Percentiles rank a stretch among this genome's conserved stretches.
phyloP scores from a whole-genome alignment of 306 rosid genomes.

The Glycyrrhiza uralensis region DNA sequence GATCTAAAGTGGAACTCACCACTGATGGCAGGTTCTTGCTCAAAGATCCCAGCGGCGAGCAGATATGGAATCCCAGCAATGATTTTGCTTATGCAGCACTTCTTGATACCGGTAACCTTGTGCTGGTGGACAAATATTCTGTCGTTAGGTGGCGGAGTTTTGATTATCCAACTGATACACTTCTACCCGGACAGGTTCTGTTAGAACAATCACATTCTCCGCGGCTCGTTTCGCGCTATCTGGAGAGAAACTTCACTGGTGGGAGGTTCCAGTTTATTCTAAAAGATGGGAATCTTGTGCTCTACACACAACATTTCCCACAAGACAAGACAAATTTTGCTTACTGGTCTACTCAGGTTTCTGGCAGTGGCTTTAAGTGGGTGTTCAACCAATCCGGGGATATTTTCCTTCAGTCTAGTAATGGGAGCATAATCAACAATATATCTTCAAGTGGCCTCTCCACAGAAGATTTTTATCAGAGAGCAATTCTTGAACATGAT shows the following conservation, averaged over 20 bases:
- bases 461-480: not conserved
- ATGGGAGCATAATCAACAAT: not conserved
- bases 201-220: not conserved
- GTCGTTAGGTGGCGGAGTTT: conserved; percentile 32
- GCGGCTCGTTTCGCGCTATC: conserved; percentile 17
- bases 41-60: conserved; percentile 23
- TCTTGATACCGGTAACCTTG: conserved; percentile 31
- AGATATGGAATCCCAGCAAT: not conserved
- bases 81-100: conserved; percentile 15
- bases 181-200: conserved; percentile 37
- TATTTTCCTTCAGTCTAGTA: not conserved
- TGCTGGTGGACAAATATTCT: not conserved
- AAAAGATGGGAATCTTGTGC: conserved; percentile 37
- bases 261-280: conserved; percentile 37
- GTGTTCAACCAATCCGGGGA: conserved; percentile 3
- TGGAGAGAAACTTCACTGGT: not conserved
- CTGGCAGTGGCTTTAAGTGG: conserved; percentile 4
- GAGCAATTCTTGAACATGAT: conserved; percentile 29
- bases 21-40: conserved; percentile 21
- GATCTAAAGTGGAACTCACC: conserved; percentile 36
- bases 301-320: conserved; percentile 30
- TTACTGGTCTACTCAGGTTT: conserved; percentile 9
- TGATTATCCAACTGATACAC: conserved; percentile 36
- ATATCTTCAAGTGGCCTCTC: not conserved
- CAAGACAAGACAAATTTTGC: not conserved